Percentiles rank a stretch among this genome's conserved stretches.
Conservation (phyloP, 345 rosid species). For the Cardamine occulta region DNA sequence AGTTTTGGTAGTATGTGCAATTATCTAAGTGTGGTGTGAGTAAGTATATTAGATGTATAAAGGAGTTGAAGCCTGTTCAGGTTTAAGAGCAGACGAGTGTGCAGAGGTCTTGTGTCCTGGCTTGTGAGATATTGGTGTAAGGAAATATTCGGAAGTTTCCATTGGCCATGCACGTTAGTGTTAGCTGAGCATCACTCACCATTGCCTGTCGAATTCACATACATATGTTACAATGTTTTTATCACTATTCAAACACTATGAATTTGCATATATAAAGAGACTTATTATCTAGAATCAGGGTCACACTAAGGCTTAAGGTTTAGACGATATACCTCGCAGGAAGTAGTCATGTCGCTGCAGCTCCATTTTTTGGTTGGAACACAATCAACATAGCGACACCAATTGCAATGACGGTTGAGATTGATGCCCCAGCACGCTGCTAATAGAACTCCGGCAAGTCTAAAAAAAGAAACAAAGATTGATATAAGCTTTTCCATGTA, state of each 20-base stretch:
- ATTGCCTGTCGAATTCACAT: conserved; percentile 52
- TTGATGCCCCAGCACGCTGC: conserved; percentile 55
- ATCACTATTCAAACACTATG: background rate
- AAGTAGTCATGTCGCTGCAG: conserved; percentile 64
- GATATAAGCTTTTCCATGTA: conserved; percentile 14
- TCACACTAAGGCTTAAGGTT: conserved; percentile 11
- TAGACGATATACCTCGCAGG: conserved; percentile 64
- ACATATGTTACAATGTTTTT: background rate
- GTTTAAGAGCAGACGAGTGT: conserved; percentile 65
- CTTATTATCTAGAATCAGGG: background rate
- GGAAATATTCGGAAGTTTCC: conserved; percentile 71
- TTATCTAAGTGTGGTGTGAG: conserved; percentile 14
- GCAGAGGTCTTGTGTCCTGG: conserved; percentile 72
- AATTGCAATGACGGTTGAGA: conserved; percentile 62
- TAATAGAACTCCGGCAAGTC: conserved; percentile 58
- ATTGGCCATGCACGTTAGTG: conserved; percentile 69
- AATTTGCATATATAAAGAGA: background rate
- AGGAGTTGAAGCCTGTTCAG: conserved; percentile 21
- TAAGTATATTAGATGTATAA: conserved; percentile 1
- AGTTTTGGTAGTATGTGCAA: conserved; percentile 32
- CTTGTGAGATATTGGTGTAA: conserved; percentile 60
- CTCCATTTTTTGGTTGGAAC: conserved; percentile 71
- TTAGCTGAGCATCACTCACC: conserved; percentile 58
- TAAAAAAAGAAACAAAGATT: conserved; percentile 20
- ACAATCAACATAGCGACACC: conserved; percentile 77